These are phyloP conservation scores for Thalassiosira pacifica DNA, from an alignment of 352 stramenopile species.

Conservation along the genomic window DNA sequence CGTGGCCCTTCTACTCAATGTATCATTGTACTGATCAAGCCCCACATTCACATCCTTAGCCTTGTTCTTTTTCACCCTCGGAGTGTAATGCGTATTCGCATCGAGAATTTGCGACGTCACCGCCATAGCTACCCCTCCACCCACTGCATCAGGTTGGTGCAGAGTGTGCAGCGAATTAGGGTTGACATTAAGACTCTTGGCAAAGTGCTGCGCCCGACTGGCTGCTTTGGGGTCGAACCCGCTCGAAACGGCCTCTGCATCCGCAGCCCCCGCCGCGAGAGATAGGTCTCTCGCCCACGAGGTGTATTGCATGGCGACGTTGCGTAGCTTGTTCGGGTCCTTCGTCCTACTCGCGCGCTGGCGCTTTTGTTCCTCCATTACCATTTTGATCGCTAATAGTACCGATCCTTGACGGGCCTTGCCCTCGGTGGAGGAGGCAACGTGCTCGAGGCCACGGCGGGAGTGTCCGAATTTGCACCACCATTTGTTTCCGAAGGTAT, in stretches of 20 bases:
- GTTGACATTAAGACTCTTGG: constrained; percentile 27
- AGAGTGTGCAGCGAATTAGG: neutral
- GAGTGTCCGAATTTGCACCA: constrained; percentile 88
- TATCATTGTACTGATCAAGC: constrained; percentile 22
- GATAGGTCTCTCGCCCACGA: constrained; percentile 82
- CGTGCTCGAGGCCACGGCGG: constrained; percentile 84
- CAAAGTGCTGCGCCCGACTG: constrained; percentile 54
- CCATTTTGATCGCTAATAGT: constrained; percentile 61
- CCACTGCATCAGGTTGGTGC: constrained; percentile 13
- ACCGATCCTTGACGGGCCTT: constrained; percentile 81
- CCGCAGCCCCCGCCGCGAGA: constrained; percentile 72
- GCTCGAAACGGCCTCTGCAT: constrained; percentile 76
- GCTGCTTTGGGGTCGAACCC: constrained; percentile 64
- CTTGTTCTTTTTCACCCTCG: neutral
- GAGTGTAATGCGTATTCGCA: constrained; percentile 52
- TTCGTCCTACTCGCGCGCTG: constrained; percentile 73
- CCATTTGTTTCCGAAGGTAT: constrained; percentile 78
- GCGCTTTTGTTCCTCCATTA: constrained; percentile 79
- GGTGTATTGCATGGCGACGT: constrained; percentile 78
- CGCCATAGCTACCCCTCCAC: constrained; percentile 42
- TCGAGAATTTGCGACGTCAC: constrained; percentile 62
- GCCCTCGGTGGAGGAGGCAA: constrained; percentile 83
- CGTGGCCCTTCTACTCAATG: constrained; percentile 55
- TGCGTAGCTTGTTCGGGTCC: constrained; percentile 82
- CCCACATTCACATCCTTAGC: neutral